phyloP scores from a whole-genome alignment of 176 grass and related monocot genomes.

The Cenchrus purpureus region DNA sequence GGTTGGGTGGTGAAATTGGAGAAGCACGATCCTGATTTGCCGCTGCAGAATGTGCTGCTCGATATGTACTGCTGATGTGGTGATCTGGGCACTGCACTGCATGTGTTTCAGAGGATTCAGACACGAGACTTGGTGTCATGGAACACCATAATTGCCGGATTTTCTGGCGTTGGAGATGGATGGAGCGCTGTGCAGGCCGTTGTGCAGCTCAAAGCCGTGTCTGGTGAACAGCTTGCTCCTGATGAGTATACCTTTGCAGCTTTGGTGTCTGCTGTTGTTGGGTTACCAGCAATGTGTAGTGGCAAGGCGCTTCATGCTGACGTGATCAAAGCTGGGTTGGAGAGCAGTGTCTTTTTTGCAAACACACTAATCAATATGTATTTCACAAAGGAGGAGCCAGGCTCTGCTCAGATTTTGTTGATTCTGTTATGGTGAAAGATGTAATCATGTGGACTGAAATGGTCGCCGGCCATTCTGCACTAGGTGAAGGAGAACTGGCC shows the following conservation, averaged over 20 bases:
- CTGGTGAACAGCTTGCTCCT: conserved; percentile 33
- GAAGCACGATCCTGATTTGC: conserved; percentile 59
- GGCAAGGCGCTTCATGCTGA: conserved; percentile 74
- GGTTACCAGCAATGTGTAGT: conserved; percentile 59
- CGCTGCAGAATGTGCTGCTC: conserved; percentile 72
- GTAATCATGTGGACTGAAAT: conserved; percentile 96
- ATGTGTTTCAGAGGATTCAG: conserved; percentile 67
- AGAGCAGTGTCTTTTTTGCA: conserved; percentile 63
- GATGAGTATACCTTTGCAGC: conserved; percentile 85
- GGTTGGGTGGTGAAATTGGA: conserved; percentile 70
- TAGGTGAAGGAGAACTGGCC: conserved; percentile 70
- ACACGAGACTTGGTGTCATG: conserved; percentile 73
- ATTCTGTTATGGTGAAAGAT: conserved; percentile 62
- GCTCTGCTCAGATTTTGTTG: conserved; percentile 60
- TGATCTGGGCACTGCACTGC: conserved; percentile 53
- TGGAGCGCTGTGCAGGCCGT: conserved; percentile 66
- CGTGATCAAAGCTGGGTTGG: conserved; percentile 62
- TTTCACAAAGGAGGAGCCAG: conserved; percentile 65
- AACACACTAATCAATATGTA: conserved; percentile 96
- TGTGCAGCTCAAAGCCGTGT: conserved; percentile 46
- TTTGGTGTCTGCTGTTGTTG: conserved; percentile 62
- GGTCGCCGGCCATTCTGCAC: conserved; percentile 74
- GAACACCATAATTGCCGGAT: conserved; percentile 86
- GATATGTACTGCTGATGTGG: conserved; percentile 73
- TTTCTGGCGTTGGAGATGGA: conserved; percentile 56